Base-by-base conservation (phyloP, 306 rosid genomes). In the Oxytropis ochrocephala region DNA sequence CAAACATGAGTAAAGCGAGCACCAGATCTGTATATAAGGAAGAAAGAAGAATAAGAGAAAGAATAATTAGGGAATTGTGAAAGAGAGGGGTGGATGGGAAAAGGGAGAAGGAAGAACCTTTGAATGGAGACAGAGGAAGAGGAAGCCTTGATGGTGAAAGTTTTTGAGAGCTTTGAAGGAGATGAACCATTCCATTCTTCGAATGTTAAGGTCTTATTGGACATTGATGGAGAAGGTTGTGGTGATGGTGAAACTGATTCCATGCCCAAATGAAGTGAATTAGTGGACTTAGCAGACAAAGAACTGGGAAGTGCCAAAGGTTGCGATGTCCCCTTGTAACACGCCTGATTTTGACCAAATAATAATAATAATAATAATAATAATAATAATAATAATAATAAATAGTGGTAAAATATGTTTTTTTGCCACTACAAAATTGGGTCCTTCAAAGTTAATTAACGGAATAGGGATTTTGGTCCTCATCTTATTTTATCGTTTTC, bases 161-260 rank as follows among this genome's bases (percentile, higher is more conserved):
- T 93, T 81, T 76, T 88, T 0, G 90, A 89, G 79, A 93, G 98
- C 36, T 93, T 89, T 49, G 84, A 44, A 16, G 94, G 69, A 32
- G 97, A 85, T 27, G 91, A 88, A 39, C 97, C 98, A 33, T 85
- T 93, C 94, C 94, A 88, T 81, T 93, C 96, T 82, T 93, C 98
- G 60, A 90, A 67, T 36, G 82, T 70, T 39, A 78, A 62, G 41
- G 32, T 71, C 16, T 78, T 78, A 8, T 66, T 47, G 42, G 82
- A 38, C 11, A 32, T 42, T 6, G 84, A 36, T 18, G 79, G 29
- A n/a, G 67, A 18, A 18, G 75, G 49, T 24, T 24, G 29, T 33
- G 69, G 43, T 8, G 82, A 30, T 33, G 65, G 49, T 6, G 82
- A 38, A 19, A 72, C 43, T n/a, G 29, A 58, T 56, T 83, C 87